These are phyloP conservation scores for Coniochaeta sp. DNA, from an alignment of 2,329 filamentous ascomycete genomes.

Conservation along the genomic window DNA sequence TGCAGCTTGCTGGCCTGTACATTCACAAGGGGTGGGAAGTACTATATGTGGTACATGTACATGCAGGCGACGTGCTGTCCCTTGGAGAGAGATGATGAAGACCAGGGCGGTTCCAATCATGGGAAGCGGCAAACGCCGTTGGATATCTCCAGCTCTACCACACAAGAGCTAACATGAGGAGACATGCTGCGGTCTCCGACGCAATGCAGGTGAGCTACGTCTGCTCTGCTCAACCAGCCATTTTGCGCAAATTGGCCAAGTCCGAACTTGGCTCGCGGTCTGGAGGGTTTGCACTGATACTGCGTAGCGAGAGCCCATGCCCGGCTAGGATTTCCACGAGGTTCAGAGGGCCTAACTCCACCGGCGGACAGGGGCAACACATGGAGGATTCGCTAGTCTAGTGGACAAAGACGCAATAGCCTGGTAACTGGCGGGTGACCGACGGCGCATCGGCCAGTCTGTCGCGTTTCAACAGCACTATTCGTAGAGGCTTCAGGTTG, in stretches of 20 bases:
- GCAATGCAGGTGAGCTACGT: background rate
- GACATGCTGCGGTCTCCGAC: background rate
- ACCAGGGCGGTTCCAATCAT: background rate
- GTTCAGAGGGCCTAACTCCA: background rate
- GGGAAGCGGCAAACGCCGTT: background rate
- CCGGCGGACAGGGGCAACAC: background rate
- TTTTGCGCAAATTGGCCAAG: conserved; percentile 1
- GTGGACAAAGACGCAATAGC: background rate
- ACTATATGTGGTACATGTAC: too few relatives aligned
- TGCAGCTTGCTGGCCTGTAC: background rate
- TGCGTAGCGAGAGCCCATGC: background rate
- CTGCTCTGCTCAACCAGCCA: background rate
- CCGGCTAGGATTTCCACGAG: background rate
- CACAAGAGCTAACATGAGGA: background rate
- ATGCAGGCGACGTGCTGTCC: background rate
- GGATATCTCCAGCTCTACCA: background rate
- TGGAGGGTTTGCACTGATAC: background rate
- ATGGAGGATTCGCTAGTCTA: background rate
- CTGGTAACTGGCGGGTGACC: background rate
- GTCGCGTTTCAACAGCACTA: background rate
- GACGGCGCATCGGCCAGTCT: background rate
- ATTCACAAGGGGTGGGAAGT: too few relatives aligned
- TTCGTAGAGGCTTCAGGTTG: background rate
- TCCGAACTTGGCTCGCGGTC: background rate
- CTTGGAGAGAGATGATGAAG: background rate